phyloP scores from a whole-genome alignment of 768 basidiomycete genomes.

The Hortiboletus flavorubellus region DNA sequence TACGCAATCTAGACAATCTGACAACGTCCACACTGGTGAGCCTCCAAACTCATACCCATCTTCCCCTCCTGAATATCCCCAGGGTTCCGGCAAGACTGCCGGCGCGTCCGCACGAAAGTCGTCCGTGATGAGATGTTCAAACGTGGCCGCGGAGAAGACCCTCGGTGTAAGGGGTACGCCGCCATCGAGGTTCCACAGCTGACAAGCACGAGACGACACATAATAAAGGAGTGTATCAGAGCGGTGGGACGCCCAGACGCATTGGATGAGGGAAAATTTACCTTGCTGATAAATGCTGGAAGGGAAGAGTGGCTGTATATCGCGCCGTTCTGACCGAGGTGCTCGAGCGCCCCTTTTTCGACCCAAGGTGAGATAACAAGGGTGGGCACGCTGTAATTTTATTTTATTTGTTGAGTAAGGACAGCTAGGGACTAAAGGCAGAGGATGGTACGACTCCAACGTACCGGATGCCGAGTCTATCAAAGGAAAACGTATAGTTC shows the following conservation, averaged over 20 bases:
- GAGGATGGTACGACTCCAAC: background rate
- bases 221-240: background rate
- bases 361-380: constrained; percentile 26
- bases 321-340: background rate
- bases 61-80: constrained; percentile 12
- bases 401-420: too few relatives aligned
- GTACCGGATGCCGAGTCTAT: constrained; percentile 25
- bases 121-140: constrained; percentile 26
- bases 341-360: constrained; percentile 17
- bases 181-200: constrained; percentile 27
- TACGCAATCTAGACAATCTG: background rate
- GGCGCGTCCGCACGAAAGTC: constrained; percentile 17
- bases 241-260: background rate
- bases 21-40: background rate
- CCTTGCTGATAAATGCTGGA: constrained; percentile 22
- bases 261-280: background rate
- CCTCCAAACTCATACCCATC: background rate
- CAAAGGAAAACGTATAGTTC: constrained; percentile 20
- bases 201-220: too few relatives aligned
- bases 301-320: constrained; percentile 25
- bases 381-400: constrained; percentile 15
- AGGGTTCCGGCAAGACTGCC: constrained; percentile 15
- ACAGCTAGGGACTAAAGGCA: background rate
- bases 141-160: constrained; percentile 17
- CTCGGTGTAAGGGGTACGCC: constrained; percentile 23